Percentiles rank a stretch among this genome's conserved stretches.
phyloP scores from a whole-genome alignment of 2,329 filamentous ascomycete genomes.

The Stylonectria norvegica region DNA sequence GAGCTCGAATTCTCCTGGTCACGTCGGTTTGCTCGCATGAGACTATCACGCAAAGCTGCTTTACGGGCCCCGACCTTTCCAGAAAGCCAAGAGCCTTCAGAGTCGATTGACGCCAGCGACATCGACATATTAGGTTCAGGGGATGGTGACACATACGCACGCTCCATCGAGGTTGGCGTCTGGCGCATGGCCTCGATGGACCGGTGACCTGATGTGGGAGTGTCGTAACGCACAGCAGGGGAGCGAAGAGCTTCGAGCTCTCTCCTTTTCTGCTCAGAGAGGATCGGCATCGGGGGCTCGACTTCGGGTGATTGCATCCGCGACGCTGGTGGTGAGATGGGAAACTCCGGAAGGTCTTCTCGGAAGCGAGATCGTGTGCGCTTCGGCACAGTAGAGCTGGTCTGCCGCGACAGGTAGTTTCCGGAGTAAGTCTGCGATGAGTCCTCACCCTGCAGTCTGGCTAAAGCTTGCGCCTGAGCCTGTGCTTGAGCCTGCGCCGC shows the following conservation, averaged over 20 bases:
- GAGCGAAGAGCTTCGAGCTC: constrained; percentile 27
- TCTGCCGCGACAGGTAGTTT: constrained; percentile 31
- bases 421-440: constrained; percentile 11
- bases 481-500: constrained; percentile 27
- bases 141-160: constrained; percentile 34
- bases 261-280: constrained; percentile 26
- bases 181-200: constrained; percentile 31
- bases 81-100: constrained; percentile 93
- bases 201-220: constrained; percentile 43
- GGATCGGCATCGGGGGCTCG: constrained; percentile 39
- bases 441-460: constrained; percentile 35
- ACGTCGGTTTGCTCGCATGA: constrained; percentile 29
- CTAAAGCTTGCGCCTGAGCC: constrained; percentile 33
- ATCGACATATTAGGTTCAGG: constrained; percentile 68
- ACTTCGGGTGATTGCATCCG: constrained; percentile 74
- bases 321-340: constrained; percentile 81
- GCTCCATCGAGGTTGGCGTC: constrained; percentile 22
- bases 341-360: constrained; percentile 85
- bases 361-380: constrained; percentile 87
- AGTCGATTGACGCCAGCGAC: constrained; percentile 91
- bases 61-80: constrained; percentile 58
- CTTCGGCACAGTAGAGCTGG: constrained; percentile 55
- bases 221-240: constrained; percentile 38
- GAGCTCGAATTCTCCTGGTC: constrained; percentile 34
- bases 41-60: constrained; percentile 45